Evolutionary conservation across 768 basidiomycete species (phyloP), one percentile per base, ranked within the genome.

Genomic region (Suillus luteus): DNA sequence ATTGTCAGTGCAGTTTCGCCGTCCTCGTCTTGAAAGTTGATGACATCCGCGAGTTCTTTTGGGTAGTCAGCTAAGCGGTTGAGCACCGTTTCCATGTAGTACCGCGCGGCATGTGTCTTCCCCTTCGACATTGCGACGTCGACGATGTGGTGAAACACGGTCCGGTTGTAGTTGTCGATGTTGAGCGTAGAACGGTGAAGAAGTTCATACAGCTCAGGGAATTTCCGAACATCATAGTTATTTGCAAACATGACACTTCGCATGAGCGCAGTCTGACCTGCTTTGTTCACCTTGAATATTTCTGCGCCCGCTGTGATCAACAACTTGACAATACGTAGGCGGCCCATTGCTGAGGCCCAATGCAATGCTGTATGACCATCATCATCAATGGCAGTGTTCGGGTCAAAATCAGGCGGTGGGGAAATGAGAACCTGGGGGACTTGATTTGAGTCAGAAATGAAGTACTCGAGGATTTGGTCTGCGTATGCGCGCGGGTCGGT

Each of bases 341-440:
- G 91, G 37, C 97, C 97, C 96, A 99, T 98, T 12, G 97, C 97
- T 70, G 94, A 96, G 4, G 96, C 96, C 97, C 97, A 99, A 69
- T 99, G 97, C 15, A 99, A 79, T 24, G 97, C 88, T 0, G 96
- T 97, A 74, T 99, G 97, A 0, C 94, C 95, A 72, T 99, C 97
- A 66, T 99, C 97, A 78, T 99, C 97, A 65, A 99, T 99, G 40
- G 90, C 88, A 81, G 95, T 91, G 70, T 99, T 95, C 14, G 97
- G 88, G 74, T 99, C 95, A 73, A 97, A 96, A 76, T 97, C 92
- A 46, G 85, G 72, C 6, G 96, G 95, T 17, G 95, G 97, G 46
- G 84, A 84, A 65, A 96, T 88, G 68, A 99, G 88, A 63, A 97
- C 80, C 27, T 86, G 83, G 10, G 97, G 97, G 37, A 96, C 88